A percentile compares a stretch with the other conserved stretches of the same genome.
Conservation (phyloP, 1,139 yeast genomes). For the Geotrichum phurueaensis region DNA sequence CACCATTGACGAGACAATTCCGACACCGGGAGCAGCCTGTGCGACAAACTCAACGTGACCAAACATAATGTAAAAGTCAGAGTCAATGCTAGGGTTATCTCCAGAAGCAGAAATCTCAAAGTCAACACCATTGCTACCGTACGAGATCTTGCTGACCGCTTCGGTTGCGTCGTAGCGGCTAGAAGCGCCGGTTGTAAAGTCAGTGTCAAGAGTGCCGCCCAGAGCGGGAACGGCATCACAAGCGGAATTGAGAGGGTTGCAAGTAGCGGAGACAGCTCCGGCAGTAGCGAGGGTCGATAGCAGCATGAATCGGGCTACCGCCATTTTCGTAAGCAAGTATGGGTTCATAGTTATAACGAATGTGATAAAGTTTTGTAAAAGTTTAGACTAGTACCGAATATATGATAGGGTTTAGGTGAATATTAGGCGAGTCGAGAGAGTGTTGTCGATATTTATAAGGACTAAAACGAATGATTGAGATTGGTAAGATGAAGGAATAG, state of each 20-base stretch:
- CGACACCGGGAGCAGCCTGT: conserved; percentile 68
- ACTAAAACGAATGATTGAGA: not conserved
- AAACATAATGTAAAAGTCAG: conserved; percentile 78
- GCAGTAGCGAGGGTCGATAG: not conserved
- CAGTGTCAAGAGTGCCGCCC: conserved; percentile 16
- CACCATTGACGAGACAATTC: conserved; percentile 73
- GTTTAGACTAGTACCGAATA: not conserved
- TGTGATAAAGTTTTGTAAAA: not conserved
- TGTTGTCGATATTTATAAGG: not conserved
- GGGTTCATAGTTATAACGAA: not conserved
- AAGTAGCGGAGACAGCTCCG: conserved; percentile 12
- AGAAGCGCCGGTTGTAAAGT: conserved; percentile 22
- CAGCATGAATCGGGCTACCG: not conserved
- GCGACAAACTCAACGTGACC: conserved; percentile 72
- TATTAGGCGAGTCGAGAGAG: not conserved
- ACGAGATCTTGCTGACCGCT: conserved; percentile 28
- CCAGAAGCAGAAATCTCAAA: conserved; percentile 50
- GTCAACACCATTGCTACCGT: conserved; percentile 46
- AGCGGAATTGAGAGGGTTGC: conserved; percentile 21
- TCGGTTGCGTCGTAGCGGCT: conserved; percentile 10
- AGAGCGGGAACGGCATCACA: conserved; percentile 19
- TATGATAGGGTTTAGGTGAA: too few relatives aligned
- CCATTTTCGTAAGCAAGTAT: not conserved
- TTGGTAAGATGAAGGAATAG: not conserved
- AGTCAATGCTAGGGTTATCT: conserved; percentile 73